A percentile compares a stretch with the other conserved stretches of the same genome.
These are phyloP conservation scores for Talaromyces wortmannii DNA, from an alignment of 495 filamentous ascomycete species.

Conservation along the genomic window DNA sequence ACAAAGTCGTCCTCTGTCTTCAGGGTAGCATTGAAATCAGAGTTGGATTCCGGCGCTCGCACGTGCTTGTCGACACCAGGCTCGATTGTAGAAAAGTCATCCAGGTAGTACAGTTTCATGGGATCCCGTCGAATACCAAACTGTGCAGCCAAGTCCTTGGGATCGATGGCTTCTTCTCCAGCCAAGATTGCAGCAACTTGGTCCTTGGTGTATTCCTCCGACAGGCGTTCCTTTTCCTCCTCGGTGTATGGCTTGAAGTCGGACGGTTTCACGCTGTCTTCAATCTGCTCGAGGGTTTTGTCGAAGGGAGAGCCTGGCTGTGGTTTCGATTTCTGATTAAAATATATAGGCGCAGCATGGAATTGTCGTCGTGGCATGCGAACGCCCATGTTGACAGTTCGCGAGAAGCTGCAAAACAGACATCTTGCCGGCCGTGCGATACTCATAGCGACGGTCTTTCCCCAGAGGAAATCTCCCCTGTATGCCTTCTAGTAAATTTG, in stretches of 20 bases:
- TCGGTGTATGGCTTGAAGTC: conserved; percentile 59
- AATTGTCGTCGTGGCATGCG: conserved; percentile 45
- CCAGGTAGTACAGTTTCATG: conserved; percentile 67
- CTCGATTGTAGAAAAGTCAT: conserved; percentile 74
- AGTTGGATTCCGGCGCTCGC: conserved; percentile 42
- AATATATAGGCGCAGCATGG: conserved; percentile 35
- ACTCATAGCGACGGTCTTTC: conserved; percentile 41
- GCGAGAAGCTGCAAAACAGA: conserved; percentile 46
- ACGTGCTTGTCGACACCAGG: conserved; percentile 67
- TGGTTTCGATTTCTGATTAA: conserved; percentile 16
- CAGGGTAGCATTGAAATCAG: conserved; percentile 53
- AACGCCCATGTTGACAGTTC: conserved; percentile 27
- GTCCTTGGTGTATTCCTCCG: conserved; percentile 63
- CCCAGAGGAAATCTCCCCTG: conserved; percentile 9
- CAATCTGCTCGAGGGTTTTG: conserved; percentile 13
- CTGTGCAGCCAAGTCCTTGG: conserved; percentile 67
- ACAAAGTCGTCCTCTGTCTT: conserved; percentile 54
- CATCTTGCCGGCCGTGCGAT: conserved; percentile 51
- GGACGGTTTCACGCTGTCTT: conserved; percentile 21
- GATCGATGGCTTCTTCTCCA: conserved; percentile 76
- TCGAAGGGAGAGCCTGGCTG: conserved; percentile 9
- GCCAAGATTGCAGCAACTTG: conserved; percentile 83
- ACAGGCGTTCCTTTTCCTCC: conserved; percentile 57
- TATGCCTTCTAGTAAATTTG: neutral
- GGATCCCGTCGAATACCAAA: conserved; percentile 62